Conservation (phyloP, 1,284 basidiomycete genomes). For the Puccinia novopanici region DNA sequence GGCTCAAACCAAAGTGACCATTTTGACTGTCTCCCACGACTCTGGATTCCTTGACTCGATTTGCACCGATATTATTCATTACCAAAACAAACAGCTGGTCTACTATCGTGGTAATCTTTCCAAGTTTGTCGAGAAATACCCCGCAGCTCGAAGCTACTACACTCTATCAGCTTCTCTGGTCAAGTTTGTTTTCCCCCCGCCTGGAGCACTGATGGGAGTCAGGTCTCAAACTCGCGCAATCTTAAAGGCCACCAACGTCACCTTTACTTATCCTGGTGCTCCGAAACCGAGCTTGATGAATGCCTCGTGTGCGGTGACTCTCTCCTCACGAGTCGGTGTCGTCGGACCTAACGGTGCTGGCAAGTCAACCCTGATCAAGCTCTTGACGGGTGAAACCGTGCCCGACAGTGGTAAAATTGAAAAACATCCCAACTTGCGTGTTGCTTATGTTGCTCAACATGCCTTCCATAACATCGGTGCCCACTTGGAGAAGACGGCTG, state of each 20-base stretch:
- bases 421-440: constrained; percentile 92
- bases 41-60: constrained; percentile 96
- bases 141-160: constrained; percentile 96
- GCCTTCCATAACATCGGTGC: constrained; percentile 87
- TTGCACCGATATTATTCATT: constrained; percentile 97
- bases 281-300: constrained; percentile 78
- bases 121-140: constrained; percentile 84
- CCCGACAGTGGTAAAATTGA: constrained; percentile 92
- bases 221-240: constrained; percentile 95
- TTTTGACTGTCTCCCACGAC: constrained; percentile 95
- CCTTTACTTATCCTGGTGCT: constrained; percentile 91
- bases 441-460: constrained; percentile 97
- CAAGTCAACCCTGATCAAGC: constrained; percentile 95
- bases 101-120: constrained; percentile 95
- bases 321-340: constrained; percentile 75
- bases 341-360: constrained; percentile 90
- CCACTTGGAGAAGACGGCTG: constrained; percentile 91
- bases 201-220: constrained; percentile 95
- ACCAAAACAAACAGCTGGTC: constrained; percentile 88
- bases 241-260: constrained; percentile 86
- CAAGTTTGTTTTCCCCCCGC: constrained; percentile 94
- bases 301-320: constrained; percentile 86
- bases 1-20: constrained; percentile 79
- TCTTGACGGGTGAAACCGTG: constrained; percentile 89
- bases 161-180: constrained; percentile 90